A percentile compares a stretch with the other conserved stretches of the same genome.
Conservation (phyloP, 1,284 basidiomycete species). For the Apiotrichum siamense region DNA sequence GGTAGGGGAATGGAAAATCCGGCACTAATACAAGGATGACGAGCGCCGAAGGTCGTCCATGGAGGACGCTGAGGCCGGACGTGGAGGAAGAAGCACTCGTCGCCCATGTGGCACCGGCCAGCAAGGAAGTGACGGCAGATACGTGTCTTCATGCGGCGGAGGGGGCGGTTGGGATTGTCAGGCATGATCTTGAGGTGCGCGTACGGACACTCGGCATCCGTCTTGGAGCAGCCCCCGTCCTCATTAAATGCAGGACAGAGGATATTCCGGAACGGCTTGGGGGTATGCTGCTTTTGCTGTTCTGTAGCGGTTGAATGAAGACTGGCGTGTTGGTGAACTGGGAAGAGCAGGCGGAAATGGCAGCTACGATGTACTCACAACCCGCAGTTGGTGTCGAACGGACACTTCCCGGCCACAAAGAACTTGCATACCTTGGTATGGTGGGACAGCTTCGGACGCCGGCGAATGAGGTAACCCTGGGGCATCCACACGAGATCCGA, state of each 20-base stretch:
- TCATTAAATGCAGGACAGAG: constrained; percentile 45
- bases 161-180: constrained; percentile 22
- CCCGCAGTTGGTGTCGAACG: constrained; percentile 39
- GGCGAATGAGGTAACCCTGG: constrained; percentile 26
- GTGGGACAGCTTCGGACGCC: neutral
- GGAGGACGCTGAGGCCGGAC: no score
- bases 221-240: constrained; percentile 33
- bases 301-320: no score
- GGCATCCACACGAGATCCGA: constrained; percentile 38
- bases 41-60: no score
- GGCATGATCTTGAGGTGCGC: constrained; percentile 40
- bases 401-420: constrained; percentile 38
- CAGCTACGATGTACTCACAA: constrained; percentile 29
- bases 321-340: constrained; percentile 8
- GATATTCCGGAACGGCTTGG: constrained; percentile 16
- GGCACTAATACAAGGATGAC: no score
- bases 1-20: no score
- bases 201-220: constrained; percentile 32
- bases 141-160: constrained; percentile 35
- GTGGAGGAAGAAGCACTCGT: constrained; percentile 45
- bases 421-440: constrained; percentile 36
- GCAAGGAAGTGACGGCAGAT: constrained; percentile 40
- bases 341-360: neutral
- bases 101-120: constrained; percentile 37
- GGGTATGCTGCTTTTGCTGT: no score